Percentiles rank a stretch among this genome's conserved stretches.
phyloP scores from a whole-genome alignment of 1,284 basidiomycete species.

The Ceratobasidium sp. region DNA sequence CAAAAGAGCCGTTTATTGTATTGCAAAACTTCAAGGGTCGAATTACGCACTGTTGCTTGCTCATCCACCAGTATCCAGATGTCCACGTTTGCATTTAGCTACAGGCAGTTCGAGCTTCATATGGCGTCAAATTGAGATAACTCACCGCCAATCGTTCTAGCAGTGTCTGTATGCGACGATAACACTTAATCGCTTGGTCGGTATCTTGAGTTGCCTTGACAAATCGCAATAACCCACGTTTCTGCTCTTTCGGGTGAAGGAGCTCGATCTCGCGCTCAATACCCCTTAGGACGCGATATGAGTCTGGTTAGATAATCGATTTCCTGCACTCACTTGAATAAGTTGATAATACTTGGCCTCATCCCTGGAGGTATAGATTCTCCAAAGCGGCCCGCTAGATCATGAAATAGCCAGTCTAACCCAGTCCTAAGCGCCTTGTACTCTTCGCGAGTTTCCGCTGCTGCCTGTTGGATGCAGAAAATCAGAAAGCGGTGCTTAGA shows the following conservation, averaged over 20 bases:
- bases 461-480: background rate
- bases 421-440: background rate
- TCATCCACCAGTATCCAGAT: constrained; percentile 2
- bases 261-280: background rate
- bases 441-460: background rate
- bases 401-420: background rate
- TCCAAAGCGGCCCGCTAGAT: background rate
- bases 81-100: background rate
- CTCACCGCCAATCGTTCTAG: background rate
- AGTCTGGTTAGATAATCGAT: too few species aligned
- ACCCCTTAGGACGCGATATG: too few species aligned
- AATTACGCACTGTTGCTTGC: background rate
- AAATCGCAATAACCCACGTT: background rate
- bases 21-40: background rate
- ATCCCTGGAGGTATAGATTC: background rate
- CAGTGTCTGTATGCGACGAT: background rate
- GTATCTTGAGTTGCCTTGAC: background rate
- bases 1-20: too few species aligned
- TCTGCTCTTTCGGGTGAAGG: background rate
- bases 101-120: too few species aligned
- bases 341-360: background rate
- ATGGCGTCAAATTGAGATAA: too few species aligned
- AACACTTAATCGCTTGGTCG: background rate
- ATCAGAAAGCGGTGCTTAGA: background rate
- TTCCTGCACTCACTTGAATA: background rate